Evolutionary conservation across 495 filamentous ascomycete genomes (phyloP), one percentile per base, ranked within the genome.

Genomic region (Oidiodendron maius): DNA sequence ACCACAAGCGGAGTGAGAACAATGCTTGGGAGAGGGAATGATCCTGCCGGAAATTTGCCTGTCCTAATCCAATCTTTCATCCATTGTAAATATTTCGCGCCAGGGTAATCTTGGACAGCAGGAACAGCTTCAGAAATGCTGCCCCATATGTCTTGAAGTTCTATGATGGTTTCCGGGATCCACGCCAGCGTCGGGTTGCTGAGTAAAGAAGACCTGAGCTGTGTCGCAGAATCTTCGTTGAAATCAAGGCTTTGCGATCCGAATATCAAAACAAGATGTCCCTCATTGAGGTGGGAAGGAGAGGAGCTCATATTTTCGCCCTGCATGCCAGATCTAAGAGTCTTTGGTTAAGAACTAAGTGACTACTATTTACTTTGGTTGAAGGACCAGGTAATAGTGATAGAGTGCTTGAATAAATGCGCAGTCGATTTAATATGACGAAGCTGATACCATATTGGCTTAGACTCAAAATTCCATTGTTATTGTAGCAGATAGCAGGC

Each of bases 1-100:
- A 70, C 59, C 1, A 69, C 53, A n/a, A 71, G 58, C 1, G 69
- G 67, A 6, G 55, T 61, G 34, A 70, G 59, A 8, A 66, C 48
- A 10, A 62, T 51, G 45, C 68, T 70, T 3, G 64, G 55, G 3
- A 50, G 39, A 12, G 39, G 13, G 15, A 49, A 49, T 10, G 36
- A 8, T 30, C 9, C 24, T 9, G 22, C 15, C 2, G 26, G 18
- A 13, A 37, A 22, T 8, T 32, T 28, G 46, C 52, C 12, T 47
- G 40, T 45, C 52, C 40, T 46, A 64, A 61, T 46, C 61, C 64
- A 38, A 55, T 37, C 5, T 44, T 44, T 26, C 66, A 40, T 12
- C 53, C 55, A 11, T 60, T 55, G n/a, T 15, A 64, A 57, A 28
- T 60, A 56, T 28, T 53, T 47, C 24, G 53, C 55, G 0, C 53